Percentiles rank a stretch among this genome's conserved stretches.
Conservation (phyloP, 495 filamentous ascomycete genomes). For the Hypoxylon intermedium region DNA sequence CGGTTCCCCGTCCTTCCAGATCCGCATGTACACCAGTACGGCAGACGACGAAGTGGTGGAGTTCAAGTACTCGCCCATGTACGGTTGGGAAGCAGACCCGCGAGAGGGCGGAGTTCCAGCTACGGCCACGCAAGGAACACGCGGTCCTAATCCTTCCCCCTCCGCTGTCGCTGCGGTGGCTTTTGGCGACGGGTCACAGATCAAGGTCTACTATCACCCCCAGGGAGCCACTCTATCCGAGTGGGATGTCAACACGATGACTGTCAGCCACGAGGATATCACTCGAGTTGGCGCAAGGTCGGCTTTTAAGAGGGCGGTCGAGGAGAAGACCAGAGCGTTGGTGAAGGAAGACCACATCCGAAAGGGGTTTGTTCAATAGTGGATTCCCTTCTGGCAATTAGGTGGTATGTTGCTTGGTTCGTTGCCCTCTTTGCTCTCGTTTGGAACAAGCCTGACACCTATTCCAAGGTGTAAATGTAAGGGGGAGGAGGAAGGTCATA, state of each 20-base stretch:
- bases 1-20: constrained; percentile 4
- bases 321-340: background rate
- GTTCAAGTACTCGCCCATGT: background rate
- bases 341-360: background rate
- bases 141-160: background rate
- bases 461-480: too few species aligned
- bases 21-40: constrained; percentile 1
- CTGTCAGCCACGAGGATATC: background rate
- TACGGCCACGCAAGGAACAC: background rate
- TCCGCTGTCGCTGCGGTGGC: background rate
- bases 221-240: background rate
- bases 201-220: constrained; percentile 7
- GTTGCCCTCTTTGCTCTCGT: too few species aligned
- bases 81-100: too few species aligned
- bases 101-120: background rate
- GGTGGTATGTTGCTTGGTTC: too few species aligned
- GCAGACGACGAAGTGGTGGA: background rate
- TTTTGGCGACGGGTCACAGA: background rate
- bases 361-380: too few species aligned
- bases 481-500: too few species aligned
- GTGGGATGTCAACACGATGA: background rate
- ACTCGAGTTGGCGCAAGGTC: background rate
- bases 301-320: background rate
- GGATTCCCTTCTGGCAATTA: too few species aligned
- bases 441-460: too few species aligned